These are phyloP conservation scores for Hydnomerulius pinastri DNA, from an alignment of 768 basidiomycete genomes.

Conservation along the genomic window DNA sequence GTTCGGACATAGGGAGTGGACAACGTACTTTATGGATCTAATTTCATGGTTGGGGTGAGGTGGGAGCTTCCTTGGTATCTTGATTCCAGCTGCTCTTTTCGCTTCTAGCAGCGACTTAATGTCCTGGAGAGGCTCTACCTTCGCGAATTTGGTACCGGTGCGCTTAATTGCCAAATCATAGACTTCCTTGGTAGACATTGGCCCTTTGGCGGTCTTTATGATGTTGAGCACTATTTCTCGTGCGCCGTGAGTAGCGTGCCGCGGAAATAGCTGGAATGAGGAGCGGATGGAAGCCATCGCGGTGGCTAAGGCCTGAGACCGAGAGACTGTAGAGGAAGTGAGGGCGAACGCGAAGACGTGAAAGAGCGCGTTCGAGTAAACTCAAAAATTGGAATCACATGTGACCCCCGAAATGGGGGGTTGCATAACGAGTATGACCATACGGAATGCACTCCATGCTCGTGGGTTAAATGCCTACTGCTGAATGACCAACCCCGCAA, in stretches of 20 bases:
- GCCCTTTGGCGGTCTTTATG: slow-evolving; percentile 20
- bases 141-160: neutral
- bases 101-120: neutral
- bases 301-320: neutral
- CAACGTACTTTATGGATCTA: slow-evolving; percentile 52
- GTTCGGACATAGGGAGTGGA: neutral
- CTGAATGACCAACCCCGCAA: no score
- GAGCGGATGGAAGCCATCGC: slow-evolving; percentile 13
- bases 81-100: neutral
- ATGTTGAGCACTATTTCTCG: slow-evolving; percentile 20
- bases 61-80: slow-evolving; percentile 30
- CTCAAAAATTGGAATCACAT: neutral
- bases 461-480: no score
- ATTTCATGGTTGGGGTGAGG: slow-evolving; percentile 49
- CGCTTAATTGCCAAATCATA: slow-evolving; percentile 22
- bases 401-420: neutral
- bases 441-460: no score
- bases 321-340: neutral
- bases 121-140: neutral
- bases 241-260: slow-evolving; percentile 22
- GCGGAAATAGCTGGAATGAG: slow-evolving; percentile 25
- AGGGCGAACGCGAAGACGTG: neutral
- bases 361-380: no score
- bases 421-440: no score
- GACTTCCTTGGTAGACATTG: slow-evolving; percentile 29